Base-by-base conservation (phyloP, 306 rosid genomes). In the Quercus alba region DNA sequence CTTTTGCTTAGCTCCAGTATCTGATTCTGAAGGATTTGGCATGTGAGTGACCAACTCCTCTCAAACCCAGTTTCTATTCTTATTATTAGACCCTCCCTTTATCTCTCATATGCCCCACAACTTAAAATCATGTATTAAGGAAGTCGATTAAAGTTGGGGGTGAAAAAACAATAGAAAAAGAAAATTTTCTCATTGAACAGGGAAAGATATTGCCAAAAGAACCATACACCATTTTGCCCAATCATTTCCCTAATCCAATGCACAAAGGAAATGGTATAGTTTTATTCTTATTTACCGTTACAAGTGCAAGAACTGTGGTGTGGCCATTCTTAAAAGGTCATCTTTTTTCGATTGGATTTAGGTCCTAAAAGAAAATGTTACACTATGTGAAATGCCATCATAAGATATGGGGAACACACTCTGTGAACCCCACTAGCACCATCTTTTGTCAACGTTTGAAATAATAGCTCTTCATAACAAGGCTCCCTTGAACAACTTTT, bases 401-500 rank as follows among this genome's bases (percentile, higher is more conserved):
- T 59, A 55, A 62, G 75, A 33, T 41, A 41, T 13, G 61, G 66
- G 49, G 25, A 38, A 51, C 76, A 26, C 75, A n/a, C 73, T 13
- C 33, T 10, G 19, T 28, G 7, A 76, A 31, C 76, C 78, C 86
- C 81, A 81, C 83, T 18, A 4, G 57, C 62, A 67, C 52, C 76
- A 7, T 61, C 10, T 30, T 7, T 44, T 55, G 81, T 69, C 75
- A 81, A 59, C 15, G 26, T 77, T 56, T 67, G 56, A 67, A 67
- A 67, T 67, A 35, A 56, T 25, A 62, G 19, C 19, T 33, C 26
- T 15, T 69, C 82, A 67, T 77, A 54, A 77, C 77, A 63, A 80
- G 82, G 67, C 74, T 81, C 62, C 72, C 80, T 73, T 33, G 1
- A 73, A 49, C 1, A 70, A 64, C 78, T 80, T 84, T 80, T 77